Percentiles rank a stretch among this genome's conserved stretches.
phyloP scores from a whole-genome alignment of 495 filamentous ascomycete species.

The Mytilinidion resinicola region DNA sequence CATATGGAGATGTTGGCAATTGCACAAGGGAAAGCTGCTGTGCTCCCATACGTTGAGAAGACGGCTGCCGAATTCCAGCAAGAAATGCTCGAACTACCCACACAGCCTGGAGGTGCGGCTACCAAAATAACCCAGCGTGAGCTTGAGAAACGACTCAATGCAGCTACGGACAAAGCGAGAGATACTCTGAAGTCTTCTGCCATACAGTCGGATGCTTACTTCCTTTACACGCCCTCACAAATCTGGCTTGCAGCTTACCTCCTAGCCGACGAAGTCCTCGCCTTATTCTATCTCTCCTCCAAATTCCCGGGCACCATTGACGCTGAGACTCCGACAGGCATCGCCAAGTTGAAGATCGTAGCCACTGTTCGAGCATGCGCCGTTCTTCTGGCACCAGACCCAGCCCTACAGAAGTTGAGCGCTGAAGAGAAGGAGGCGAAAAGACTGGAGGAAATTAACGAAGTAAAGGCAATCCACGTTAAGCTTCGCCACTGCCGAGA shows the following conservation, averaged over 20 bases:
- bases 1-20: constrained; percentile 74
- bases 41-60: constrained; percentile 36
- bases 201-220: constrained; percentile 85
- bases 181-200: constrained; percentile 71
- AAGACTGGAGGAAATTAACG: constrained; percentile 28
- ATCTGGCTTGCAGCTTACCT: constrained; percentile 79
- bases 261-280: constrained; percentile 65
- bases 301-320: constrained; percentile 47
- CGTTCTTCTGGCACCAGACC: constrained; percentile 29
- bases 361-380: constrained; percentile 42
- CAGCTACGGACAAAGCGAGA: constrained; percentile 64
- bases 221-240: constrained; percentile 91
- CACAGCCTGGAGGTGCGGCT: constrained; percentile 10
- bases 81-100: constrained; percentile 31
- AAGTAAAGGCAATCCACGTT: constrained; percentile 47
- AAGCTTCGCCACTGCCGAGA: constrained; percentile 77
- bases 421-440: constrained; percentile 22
- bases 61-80: constrained; percentile 39
- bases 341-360: constrained; percentile 36
- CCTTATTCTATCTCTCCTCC: constrained; percentile 62
- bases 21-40: constrained; percentile 45
- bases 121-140: constrained; percentile 9
- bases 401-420: constrained; percentile 32
- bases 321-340: neutral
- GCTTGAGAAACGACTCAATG: constrained; percentile 48